These are phyloP conservation scores for Chaetomium fimeti DNA, from an alignment of 495 filamentous ascomycete species.

Conservation along the genomic window DNA sequence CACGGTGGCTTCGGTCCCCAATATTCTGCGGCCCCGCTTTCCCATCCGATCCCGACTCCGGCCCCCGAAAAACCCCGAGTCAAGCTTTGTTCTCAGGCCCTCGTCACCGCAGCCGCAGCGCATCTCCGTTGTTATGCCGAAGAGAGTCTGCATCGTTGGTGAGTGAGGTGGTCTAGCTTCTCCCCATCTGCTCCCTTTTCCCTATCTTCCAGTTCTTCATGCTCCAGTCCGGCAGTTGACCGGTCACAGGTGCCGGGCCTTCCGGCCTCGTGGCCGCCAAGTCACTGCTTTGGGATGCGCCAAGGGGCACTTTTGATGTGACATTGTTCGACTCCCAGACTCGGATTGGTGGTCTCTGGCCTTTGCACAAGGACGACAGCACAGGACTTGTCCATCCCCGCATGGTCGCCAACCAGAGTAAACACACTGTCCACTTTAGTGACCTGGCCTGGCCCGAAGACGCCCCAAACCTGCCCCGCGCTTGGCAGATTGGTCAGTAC, in stretches of 20 bases:
- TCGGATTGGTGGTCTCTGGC: conserved; percentile 77
- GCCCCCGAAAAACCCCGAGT: not conserved
- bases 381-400: conserved; percentile 57
- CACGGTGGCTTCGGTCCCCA: conserved; percentile 2
- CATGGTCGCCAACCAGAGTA: conserved; percentile 78
- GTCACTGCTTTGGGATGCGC: conserved; percentile 62
- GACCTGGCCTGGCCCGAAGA: conserved; percentile 66
- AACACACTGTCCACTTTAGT: conserved; percentile 75
- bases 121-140: conserved; percentile 35
- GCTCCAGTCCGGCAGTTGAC: not conserved
- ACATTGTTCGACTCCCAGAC: conserved; percentile 66
- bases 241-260: conserved; percentile 66
- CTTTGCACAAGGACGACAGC: conserved; percentile 43
- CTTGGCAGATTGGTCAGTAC: conserved; percentile 75
- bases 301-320: conserved; percentile 59
- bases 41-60: conserved; percentile 18
- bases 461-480: conserved; percentile 65
- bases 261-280: conserved; percentile 81
- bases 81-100: not conserved
- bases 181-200: not conserved
- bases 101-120: not conserved
- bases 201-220: not conserved
- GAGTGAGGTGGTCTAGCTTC: conserved; percentile 23
- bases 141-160: conserved; percentile 70
- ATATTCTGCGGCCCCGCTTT: conserved; percentile 15